These are phyloP conservation scores for Backusella mclennaniae DNA, from an alignment of 192 early-diverging fungal genomes.

Conservation along the genomic window DNA sequence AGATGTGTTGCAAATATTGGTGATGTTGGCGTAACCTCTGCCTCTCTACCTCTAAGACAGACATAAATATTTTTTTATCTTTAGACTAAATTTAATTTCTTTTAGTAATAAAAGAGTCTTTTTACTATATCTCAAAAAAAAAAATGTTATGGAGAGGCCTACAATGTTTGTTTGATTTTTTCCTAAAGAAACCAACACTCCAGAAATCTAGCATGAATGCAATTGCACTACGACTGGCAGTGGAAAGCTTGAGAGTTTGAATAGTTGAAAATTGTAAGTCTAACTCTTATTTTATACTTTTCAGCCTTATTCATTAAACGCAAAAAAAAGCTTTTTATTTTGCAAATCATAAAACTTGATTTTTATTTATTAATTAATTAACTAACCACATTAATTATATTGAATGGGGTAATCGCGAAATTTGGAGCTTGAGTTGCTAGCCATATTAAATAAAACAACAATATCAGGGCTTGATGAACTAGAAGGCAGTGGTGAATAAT, in stretches of 20 bases:
- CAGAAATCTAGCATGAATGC: neutral
- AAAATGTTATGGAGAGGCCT: no score
- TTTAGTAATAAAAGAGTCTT: no score
- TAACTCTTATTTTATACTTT: neutral
- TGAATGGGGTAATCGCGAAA: neutral
- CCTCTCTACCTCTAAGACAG: no score
- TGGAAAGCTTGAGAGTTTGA: neutral
- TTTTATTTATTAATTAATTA: constrained; percentile 6
- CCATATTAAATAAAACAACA: neutral
- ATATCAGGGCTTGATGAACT: neutral
- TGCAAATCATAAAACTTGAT: neutral
- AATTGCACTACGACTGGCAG: neutral
- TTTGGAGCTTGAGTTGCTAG: constrained; percentile 9
- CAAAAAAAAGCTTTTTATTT: neutral
- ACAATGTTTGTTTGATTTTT: neutral
- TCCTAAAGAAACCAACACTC: neutral
- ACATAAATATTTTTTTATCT: no score
- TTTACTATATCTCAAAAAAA: no score
- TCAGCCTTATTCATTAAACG: neutral
- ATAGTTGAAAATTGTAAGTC: neutral
- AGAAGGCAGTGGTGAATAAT: neutral
- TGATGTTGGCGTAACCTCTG: no score
- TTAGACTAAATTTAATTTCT: no score
- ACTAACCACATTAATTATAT: neutral
- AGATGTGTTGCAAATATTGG: no score